These are phyloP conservation scores for Cercospora sojina DNA, from an alignment of 2,329 filamentous ascomycete genomes.

Conservation along the genomic window DNA sequence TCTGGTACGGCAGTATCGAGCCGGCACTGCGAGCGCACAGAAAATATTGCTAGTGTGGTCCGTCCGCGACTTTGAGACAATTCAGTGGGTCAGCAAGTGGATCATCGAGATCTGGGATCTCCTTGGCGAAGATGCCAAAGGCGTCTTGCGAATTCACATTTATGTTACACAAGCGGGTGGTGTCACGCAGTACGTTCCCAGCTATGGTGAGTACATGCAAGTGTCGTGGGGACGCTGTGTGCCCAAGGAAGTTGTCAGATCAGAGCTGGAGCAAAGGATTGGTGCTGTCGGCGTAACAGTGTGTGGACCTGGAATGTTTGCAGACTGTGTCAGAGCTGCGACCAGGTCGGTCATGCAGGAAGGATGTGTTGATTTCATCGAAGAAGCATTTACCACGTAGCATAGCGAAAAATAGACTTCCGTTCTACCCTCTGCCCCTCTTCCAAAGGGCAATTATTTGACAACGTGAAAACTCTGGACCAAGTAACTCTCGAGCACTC, in stretches of 20 bases:
- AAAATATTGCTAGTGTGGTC: neutral
- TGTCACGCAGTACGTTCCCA: neutral
- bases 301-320: slow-evolving; percentile 63
- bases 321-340: slow-evolving; percentile 59
- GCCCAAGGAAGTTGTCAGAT: neutral
- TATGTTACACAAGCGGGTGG: neutral
- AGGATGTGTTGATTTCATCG: slow-evolving; percentile 60
- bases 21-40: neutral
- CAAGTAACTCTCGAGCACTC: too few species aligned
- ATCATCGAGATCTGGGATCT: neutral
- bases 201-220: neutral
- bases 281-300: slow-evolving; percentile 30
- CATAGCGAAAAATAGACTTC: neutral
- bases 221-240: neutral
- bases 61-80: neutral
- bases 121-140: neutral
- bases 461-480: too few species aligned
- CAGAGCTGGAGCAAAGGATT: neutral
- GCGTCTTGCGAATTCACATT: neutral
- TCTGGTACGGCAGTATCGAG: neutral
- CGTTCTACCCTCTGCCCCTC: neutral
- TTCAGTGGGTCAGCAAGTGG: neutral
- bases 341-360: slow-evolving; percentile 53
- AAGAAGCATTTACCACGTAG: slow-evolving; percentile 59
- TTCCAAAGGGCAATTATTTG: too few species aligned